phyloP scores from a whole-genome alignment of 441 rosid species.

The Monsonia emarginata region DNA sequence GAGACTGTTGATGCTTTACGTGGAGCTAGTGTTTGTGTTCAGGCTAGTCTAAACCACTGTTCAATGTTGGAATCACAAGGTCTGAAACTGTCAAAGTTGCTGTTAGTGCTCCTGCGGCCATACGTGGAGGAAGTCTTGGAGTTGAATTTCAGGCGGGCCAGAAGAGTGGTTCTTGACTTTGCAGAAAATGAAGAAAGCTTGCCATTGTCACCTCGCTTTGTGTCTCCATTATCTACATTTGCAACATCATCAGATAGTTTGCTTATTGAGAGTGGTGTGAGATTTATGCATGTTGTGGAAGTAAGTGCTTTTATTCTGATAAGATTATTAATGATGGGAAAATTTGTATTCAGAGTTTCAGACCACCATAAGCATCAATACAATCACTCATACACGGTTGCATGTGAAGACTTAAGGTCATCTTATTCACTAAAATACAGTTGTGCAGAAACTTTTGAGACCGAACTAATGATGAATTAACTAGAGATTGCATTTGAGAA shows the following conservation, averaged over 20 bases:
- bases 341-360: neutral
- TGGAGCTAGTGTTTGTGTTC: slow-evolving; percentile 64
- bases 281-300: slow-evolving; percentile 62
- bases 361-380: neutral
- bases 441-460: neutral
- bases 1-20: slow-evolving; percentile 66
- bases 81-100: slow-evolving; percentile 64
- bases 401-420: neutral
- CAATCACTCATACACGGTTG: neutral
- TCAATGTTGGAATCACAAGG: slow-evolving; percentile 73
- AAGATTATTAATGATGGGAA: neutral
- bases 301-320: slow-evolving; percentile 36
- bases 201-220: slow-evolving; percentile 39
- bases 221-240: slow-evolving; percentile 48
- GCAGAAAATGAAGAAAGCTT: slow-evolving; percentile 46
- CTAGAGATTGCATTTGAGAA: neutral
- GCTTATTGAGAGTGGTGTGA: slow-evolving; percentile 64
- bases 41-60: slow-evolving; percentile 74
- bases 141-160: slow-evolving; percentile 73
- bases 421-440: neutral
- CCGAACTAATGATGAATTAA: neutral
- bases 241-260: slow-evolving; percentile 44
- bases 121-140: slow-evolving; percentile 85
- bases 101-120: slow-evolving; percentile 71
- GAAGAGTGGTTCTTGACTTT: slow-evolving; percentile 52